These are phyloP conservation scores for Penicillium sp. DNA, from an alignment of 2,329 filamentous ascomycete genomes.

Conservation along the genomic window DNA sequence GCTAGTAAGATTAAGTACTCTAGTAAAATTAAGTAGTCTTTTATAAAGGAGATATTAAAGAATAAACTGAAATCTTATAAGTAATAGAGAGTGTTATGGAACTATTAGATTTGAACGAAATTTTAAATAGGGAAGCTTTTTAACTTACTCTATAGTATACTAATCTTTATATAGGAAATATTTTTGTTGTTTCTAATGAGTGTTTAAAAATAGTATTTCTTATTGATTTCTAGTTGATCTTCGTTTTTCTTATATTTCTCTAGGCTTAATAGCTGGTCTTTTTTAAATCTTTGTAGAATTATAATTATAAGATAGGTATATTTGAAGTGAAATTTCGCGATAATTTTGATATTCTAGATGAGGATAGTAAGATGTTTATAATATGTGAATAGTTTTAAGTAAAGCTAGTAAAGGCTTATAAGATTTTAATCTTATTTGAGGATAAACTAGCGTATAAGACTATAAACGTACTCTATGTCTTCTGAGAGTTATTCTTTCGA, in stretches of 20 bases:
- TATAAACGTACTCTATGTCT: slow-evolving; percentile 30
- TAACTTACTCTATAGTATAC: slow-evolving; percentile 28
- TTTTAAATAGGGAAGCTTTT: slow-evolving; percentile 5
- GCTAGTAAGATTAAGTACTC: background rate
- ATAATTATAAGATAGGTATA: slow-evolving; percentile 21
- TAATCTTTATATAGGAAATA: slow-evolving; percentile 36
- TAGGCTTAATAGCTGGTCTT: slow-evolving; percentile 31
- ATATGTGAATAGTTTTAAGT: slow-evolving; percentile 18
- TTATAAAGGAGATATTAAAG: slow-evolving; percentile 13
- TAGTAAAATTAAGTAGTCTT: no score
- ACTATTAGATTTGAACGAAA: slow-evolving; percentile 16
- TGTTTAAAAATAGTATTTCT: slow-evolving; percentile 20
- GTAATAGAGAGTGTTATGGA: slow-evolving; percentile 12
- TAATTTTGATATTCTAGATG: slow-evolving; percentile 16
- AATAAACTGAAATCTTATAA: slow-evolving; percentile 17
- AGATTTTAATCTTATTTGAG: slow-evolving; percentile 27
- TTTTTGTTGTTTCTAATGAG: slow-evolving; percentile 29
- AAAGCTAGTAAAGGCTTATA: slow-evolving; percentile 34
- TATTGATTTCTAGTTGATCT: slow-evolving; percentile 29
- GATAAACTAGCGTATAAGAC: slow-evolving; percentile 25
- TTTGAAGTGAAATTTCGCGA: slow-evolving; percentile 17
- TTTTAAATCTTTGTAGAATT: slow-evolving; percentile 21
- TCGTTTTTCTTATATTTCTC: slow-evolving; percentile 30
- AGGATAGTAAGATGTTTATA: slow-evolving; percentile 19
- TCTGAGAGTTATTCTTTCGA: slow-evolving; percentile 36